Evolutionary conservation across 306 rosid species (phyloP).

Genomic region (Rosa rugosa): DNA sequence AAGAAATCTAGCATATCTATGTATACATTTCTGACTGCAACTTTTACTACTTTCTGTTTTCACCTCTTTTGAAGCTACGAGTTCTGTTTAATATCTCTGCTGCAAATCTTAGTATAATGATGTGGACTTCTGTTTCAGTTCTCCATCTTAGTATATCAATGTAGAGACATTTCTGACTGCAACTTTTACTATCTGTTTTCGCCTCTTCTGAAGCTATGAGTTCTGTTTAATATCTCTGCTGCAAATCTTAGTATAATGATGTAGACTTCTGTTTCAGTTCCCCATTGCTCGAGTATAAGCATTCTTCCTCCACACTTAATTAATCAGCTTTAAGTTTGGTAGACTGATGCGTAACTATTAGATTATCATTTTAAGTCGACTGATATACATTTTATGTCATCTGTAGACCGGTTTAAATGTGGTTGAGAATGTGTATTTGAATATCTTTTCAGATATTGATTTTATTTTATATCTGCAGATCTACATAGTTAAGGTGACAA

Average conservation of each 20-base stretch:
- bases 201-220: background rate
- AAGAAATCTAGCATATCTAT: background rate
- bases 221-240: background rate
- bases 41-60: background rate
- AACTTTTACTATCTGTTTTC: background rate
- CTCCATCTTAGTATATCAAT: background rate
- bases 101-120: background rate
- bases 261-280: background rate
- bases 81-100: background rate
- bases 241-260: background rate
- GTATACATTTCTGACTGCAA: background rate
- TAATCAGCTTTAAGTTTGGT: background rate
- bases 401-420: background rate
- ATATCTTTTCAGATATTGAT: background rate
- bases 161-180: background rate
- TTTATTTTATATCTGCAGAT: conserved; percentile 36
- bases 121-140: background rate
- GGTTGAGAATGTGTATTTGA: background rate
- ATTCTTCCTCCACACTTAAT: background rate
- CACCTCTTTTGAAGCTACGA: background rate
- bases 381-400: background rate
- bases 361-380: background rate
- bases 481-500: conserved; percentile 43
- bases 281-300: background rate
- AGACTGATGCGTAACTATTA: background rate